Base-by-base conservation (phyloP, 441 rosid species). In the Mallotus repandus region DNA sequence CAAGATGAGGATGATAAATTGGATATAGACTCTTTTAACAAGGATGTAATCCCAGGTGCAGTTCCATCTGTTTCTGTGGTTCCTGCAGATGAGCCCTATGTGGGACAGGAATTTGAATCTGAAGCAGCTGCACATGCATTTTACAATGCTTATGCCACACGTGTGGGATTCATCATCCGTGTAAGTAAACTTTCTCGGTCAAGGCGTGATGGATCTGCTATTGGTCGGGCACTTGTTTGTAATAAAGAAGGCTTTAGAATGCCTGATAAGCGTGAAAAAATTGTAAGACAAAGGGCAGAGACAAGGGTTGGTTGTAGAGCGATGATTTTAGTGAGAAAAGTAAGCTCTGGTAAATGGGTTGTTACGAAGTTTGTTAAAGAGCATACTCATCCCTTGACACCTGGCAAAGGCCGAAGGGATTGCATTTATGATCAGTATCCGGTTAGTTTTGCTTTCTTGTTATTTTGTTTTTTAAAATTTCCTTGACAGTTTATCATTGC, bases 271-370 rank as follows among this genome's bases (percentile, higher is more conserved):
- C 92, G 96, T 19, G 99, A 96, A 68, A 93, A 89, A 73, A 88
- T 94, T 70, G 91, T 96, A 43, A 89, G 99, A 71, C 99, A 96
- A 81, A 87, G 98, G 81, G 93, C 88, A 14, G 99, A 93, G 80
- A 96, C 99, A 0, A 88, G 99, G 68, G 97, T 96, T 69, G 99
- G 99, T 46, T 96, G 99, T 85, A 87, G 96, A 86, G 99, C 98
- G 41, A 96, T 96, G 99, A 83, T 96, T 72, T 85, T 93, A 82
- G 98, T 94, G 82, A 89, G 98, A 74, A 96, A 92, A 88, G 90
- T 89, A 22, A 84, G 83, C 68, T 87, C 97, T 13, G 98, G 96
- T 45, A 94, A 91, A 81, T 96, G 99, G 99, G 91, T 88, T 3
- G 87, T 96, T 41, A 92, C 97, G 5, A 96, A 92, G 83, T 91